Base-by-base conservation (phyloP, 495 filamentous ascomycete genomes). In the Corynascus novoguineensis region DNA sequence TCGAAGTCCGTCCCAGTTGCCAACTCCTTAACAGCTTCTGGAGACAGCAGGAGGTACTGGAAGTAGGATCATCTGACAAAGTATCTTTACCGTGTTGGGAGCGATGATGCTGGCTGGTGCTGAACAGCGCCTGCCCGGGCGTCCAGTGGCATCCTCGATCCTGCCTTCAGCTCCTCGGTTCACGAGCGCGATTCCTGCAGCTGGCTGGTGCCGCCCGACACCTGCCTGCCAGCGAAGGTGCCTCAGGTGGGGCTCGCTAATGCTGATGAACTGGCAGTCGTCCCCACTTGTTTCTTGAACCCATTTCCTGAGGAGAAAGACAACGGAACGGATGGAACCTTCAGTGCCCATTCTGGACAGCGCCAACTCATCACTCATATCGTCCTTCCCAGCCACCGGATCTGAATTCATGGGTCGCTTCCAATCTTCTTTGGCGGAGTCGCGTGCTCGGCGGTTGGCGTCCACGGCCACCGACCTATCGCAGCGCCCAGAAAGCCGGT, bases 221-320 rank as follows among this genome's bases (percentile, higher is more conserved):
- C 40, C 6, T 28, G 14, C 51, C 14, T n/a, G 37, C 29, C 51
- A 41, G 1, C 28, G 37, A 25, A 24, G 28, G 11, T 5, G 53
- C 48, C 41, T 27, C 24, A 53, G 44, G 59, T 61, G 59, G 59
- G 49, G 38, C 59, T 38, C 37, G 37, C 34, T 50, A 29, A 47
- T 60, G 48, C 48, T 57, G 59, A 57, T 61, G 59, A 61, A 57
- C 49, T 61, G 59, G 59, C 59, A 61, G 9, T 1, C 29, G 1
- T 17, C 41, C 31, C 34, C 49, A 50, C 50, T 37, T n/a, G n/a
- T n/a, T n/a, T 29, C 25, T 3, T 9, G 22, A 24, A 41, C n/a
- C 21, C 15, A 1, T 29, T 3, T 17, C n/a, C n/a, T 6, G 24
- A 11, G 19, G 29, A 24, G 15, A 8, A 35, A n/a, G n/a, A n/a